These are phyloP conservation scores for Penicillium palitans DNA, from an alignment of 2,329 filamentous ascomycete genomes.

Conservation along the genomic window DNA sequence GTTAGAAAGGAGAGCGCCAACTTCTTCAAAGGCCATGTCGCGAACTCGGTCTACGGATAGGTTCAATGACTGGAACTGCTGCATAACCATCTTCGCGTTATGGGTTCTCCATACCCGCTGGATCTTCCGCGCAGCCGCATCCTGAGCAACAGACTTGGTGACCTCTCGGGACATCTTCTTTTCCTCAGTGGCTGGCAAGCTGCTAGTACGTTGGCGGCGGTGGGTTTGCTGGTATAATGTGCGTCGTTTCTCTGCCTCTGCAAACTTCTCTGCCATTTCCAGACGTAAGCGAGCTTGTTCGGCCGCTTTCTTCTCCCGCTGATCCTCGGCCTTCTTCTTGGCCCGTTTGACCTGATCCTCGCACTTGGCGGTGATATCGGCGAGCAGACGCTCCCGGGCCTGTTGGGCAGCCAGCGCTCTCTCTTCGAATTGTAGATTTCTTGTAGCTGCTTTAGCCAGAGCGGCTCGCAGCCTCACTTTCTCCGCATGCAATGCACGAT, in stretches of 20 bases:
- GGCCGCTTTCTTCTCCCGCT: conserved; percentile 63
- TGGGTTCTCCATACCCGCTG: conserved; percentile 59
- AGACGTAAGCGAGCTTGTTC: conserved; percentile 59
- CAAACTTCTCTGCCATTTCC: conserved; percentile 66
- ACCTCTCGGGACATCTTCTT: conserved; percentile 41
- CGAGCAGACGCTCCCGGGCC: conserved; percentile 63
- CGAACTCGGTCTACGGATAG: conserved; percentile 56
- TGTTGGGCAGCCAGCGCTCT: conserved; percentile 63
- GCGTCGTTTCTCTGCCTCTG: conserved; percentile 62
- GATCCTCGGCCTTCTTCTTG: conserved; percentile 67
- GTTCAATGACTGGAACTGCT: conserved; percentile 52
- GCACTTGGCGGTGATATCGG: conserved; percentile 64
- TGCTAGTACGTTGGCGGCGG: conserved; percentile 54
- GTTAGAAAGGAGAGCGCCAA: conserved; percentile 57
- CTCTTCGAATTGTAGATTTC: conserved; percentile 60
- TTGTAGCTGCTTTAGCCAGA: conserved; percentile 59
- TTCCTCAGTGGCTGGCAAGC: conserved; percentile 48
- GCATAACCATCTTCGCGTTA: conserved; percentile 50
- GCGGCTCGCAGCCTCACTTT: conserved; percentile 65
- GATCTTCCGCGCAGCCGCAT: conserved; percentile 57
- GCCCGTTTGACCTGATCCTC: conserved; percentile 66
- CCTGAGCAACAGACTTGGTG: conserved; percentile 47
- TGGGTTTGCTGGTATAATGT: conserved; percentile 49
- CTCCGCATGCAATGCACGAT: conserved; percentile 65
- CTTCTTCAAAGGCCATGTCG: conserved; percentile 58